Evolutionary conservation across 1,284 basidiomycete species (phyloP), one percentile per base, ranked within the genome.

Genomic region (Pseudomicrostroma phylloplanum): DNA sequence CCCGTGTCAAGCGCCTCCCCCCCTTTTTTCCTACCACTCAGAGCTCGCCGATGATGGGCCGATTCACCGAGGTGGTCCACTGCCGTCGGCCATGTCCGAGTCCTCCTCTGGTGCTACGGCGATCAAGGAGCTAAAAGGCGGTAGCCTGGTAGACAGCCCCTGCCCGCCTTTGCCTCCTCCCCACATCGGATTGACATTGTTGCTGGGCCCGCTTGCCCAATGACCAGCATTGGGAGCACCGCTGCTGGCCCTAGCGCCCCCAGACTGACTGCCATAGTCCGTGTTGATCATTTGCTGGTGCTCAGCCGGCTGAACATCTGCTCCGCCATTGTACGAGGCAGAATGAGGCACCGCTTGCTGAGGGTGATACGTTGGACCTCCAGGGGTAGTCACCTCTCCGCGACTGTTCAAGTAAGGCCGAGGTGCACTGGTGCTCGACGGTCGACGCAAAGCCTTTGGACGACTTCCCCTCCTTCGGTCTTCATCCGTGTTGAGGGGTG

Each of bases 401-500:
- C 30, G 30, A 36, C 30, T 36, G 30, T 36, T 36, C 30, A 36
- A 9, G 30, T 36, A 36, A 36, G 30, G 30, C 30, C 30, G 30
- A 36, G 30, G 30, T 9, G 30, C 30, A 36, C 30, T 36, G 4
- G 30, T 36, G 30, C 30, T 36, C 30, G 30, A 36, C 9, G 30
- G 30, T 36, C 30, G 30, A 9, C 30, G 30, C 30, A 36, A 36
- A 9, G 30, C 30, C 30, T 36, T 36, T 36, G 30, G 30, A 9
- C 30, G 30, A 36, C 30, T 36, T 36, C 30, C 30, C 30, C 30
- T 36, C 9, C 30, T 36, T 36, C 30, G 30, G 9, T 25, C 30
- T n/a, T 55, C 61, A 59, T 64, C 23, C 48, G 67, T 61, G 58
- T 70, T 66, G 25, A 67, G 64, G 51, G 67, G 56, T n/a, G 68